phyloP scores from a whole-genome alignment of 129 eudicot genomes.

The Flaveria bidentis region DNA sequence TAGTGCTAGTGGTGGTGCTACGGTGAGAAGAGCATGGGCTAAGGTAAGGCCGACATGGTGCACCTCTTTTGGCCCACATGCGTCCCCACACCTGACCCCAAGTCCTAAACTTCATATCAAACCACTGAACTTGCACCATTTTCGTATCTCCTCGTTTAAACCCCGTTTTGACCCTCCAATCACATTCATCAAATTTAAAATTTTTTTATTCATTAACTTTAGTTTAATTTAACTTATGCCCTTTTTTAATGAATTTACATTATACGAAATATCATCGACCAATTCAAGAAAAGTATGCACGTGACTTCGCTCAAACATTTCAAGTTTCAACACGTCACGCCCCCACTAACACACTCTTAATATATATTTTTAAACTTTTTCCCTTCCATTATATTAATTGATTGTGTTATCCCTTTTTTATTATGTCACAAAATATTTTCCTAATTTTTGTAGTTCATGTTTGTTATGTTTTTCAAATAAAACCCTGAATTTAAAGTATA shows the following conservation, averaged over 20 bases:
- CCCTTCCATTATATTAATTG: not conserved
- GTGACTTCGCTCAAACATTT: constrained; percentile 25
- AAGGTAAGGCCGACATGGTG: constrained; percentile 29
- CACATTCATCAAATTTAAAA: not conserved
- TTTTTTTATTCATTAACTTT: not conserved
- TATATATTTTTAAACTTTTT: not conserved
- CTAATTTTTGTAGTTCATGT: not conserved
- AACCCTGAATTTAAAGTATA: not conserved
- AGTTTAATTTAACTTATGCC: not conserved
- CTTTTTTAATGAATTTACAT: not conserved
- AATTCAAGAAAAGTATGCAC: constrained; percentile 33
- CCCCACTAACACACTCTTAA: constrained; percentile 17
- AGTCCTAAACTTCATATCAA: constrained; percentile 26
- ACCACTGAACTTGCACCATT: constrained; percentile 27
- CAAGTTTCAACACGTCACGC: constrained; percentile 26
- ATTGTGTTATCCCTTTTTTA: no score
- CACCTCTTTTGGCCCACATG: constrained; percentile 35
- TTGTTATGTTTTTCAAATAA: not conserved
- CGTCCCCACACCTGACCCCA: constrained; percentile 24
- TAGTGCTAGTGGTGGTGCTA: not conserved
- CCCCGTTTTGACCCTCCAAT: constrained; percentile 38
- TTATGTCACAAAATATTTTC: not conserved
- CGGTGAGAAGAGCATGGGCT: not conserved
- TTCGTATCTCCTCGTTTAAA: constrained; percentile 26
- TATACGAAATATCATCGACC: constrained; percentile 19